Percentiles rank a stretch among this genome's conserved stretches.
Evolutionary conservation across 257 asterid species (phyloP).

Genomic region (Gentiana macrophylla): DNA sequence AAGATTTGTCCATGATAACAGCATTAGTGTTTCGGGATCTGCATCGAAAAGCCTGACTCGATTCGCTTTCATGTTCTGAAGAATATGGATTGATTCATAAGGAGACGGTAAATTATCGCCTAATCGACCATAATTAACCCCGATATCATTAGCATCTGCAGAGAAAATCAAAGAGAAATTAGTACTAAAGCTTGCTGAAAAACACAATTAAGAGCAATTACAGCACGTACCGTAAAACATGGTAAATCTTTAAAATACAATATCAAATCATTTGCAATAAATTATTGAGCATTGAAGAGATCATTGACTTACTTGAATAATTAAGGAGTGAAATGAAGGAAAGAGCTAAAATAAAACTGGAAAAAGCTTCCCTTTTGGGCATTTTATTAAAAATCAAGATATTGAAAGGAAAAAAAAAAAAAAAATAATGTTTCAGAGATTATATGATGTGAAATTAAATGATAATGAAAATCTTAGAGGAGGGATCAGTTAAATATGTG

Average conservation of each 20-base stretch:
- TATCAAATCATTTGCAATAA: too few species aligned
- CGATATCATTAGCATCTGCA: constrained; percentile 38
- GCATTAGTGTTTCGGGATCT: constrained; percentile 48
- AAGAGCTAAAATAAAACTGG: constrained; percentile 13
- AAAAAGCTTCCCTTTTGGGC: constrained; percentile 12
- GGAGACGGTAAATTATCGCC: constrained; percentile 54
- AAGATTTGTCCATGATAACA: constrained; percentile 43
- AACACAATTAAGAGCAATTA: too few species aligned
- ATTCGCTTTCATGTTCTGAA: constrained; percentile 30
- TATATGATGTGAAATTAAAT: too few species aligned
- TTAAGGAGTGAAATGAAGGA: constrained; percentile 24
- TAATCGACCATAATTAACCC: constrained; percentile 55
- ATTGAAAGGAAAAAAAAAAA: too few species aligned
- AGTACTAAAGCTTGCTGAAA: too few species aligned
- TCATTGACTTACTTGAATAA: constrained; percentile 31
- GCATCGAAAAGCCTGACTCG: constrained; percentile 55
- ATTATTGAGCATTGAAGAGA: too few species aligned
- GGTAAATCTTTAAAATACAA: too few species aligned
- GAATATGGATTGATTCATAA: constrained; percentile 33
- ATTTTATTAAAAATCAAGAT: constrained; percentile 3
- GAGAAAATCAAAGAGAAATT: too few species aligned
- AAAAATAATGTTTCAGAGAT: too few species aligned
- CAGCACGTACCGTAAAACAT: too few species aligned
- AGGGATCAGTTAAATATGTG: too few species aligned
- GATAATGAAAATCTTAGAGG: too few species aligned